These are phyloP conservation scores for Aaosphaeria pasadenensis DNA, from an alignment of 2,329 filamentous ascomycete genomes.

Conservation along the genomic window DNA sequence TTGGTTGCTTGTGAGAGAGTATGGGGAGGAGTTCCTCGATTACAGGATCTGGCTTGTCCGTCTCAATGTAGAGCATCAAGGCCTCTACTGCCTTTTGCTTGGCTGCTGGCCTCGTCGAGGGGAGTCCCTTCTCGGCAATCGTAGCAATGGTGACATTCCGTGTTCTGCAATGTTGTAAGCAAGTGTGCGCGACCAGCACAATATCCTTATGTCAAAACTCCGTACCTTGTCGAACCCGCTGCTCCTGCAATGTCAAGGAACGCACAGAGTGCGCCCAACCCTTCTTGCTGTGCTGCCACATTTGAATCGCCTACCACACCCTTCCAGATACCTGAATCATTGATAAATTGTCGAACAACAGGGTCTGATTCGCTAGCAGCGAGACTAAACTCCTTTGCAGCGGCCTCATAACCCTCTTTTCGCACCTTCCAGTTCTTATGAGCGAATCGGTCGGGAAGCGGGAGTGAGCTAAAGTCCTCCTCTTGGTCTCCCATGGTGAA, in stretches of 20 bases:
- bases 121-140: slow-evolving; percentile 87
- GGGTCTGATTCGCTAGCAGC: slow-evolving; percentile 83
- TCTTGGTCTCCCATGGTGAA: slow-evolving; percentile 72
- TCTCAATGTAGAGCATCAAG: slow-evolving; percentile 81
- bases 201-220: slow-evolving; percentile 1
- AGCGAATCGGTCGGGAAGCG: slow-evolving; percentile 74
- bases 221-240: slow-evolving; percentile 69
- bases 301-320: slow-evolving; percentile 90
- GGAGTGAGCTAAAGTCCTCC: slow-evolving; percentile 75
- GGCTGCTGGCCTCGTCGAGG: slow-evolving; percentile 81
- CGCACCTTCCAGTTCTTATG: slow-evolving; percentile 98
- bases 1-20: slow-evolving; percentile 84
- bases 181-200: slow-evolving; percentile 6
- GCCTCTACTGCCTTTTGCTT: slow-evolving; percentile 87
- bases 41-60: slow-evolving; percentile 80
- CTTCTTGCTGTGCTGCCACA: slow-evolving; percentile 94
- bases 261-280: slow-evolving; percentile 79
- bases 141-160: slow-evolving; percentile 70
- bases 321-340: slow-evolving; percentile 86
- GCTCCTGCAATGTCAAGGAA: slow-evolving; percentile 89
- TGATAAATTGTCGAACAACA: slow-evolving; percentile 81
- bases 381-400: slow-evolving; percentile 78
- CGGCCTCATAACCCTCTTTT: slow-evolving; percentile 92
- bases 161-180: slow-evolving; percentile 52
- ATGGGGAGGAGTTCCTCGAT: slow-evolving; percentile 86